A percentile compares a stretch with the other conserved stretches of the same genome.
Evolutionary conservation across 805 yeast genomes (phyloP).

Genomic region (Saccharomycopsis synnaedendra): DNA sequence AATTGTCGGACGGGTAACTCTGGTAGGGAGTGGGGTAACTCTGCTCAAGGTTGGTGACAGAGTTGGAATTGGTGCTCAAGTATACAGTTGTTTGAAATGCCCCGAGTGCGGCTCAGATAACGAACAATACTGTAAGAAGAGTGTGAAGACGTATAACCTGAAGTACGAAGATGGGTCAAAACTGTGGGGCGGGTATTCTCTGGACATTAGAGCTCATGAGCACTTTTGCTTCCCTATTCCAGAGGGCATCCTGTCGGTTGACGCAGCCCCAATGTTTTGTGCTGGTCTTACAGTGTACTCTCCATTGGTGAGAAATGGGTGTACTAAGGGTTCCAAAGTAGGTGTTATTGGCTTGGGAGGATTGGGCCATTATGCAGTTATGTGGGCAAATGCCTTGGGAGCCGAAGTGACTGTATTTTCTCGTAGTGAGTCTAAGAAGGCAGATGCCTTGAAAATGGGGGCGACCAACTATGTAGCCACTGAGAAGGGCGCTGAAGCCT

Average conservation of each 20-base stretch:
- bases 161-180: constrained; percentile 33
- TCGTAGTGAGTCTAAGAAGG: constrained; percentile 36
- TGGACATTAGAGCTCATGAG: constrained; percentile 31
- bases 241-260: constrained; percentile 27
- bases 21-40: constrained; percentile 45
- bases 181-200: constrained; percentile 43
- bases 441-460: constrained; percentile 38
- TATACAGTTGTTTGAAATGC: constrained; percentile 53
- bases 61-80: constrained; percentile 73
- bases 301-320: constrained; percentile 32
- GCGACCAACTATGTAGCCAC: constrained; percentile 46
- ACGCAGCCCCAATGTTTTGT: constrained; percentile 42
- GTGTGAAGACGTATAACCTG: constrained; percentile 39
- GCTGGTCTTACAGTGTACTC: constrained; percentile 46
- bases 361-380: constrained; percentile 42
- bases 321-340: constrained; percentile 36
- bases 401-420: constrained; percentile 49
- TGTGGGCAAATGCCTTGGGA: constrained; percentile 48
- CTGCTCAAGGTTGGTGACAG: constrained; percentile 52
- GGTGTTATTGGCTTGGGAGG: constrained; percentile 49
- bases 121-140: constrained; percentile 42
- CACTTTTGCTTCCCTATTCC: constrained; percentile 37
- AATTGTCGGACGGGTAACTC: constrained; percentile 46
- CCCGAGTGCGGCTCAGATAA: constrained; percentile 40
- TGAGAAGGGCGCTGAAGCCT: constrained; percentile 26